Percentiles rank a stretch among this genome's conserved stretches.
Conservation (phyloP, 306 rosid genomes). For the Cucurbita moschata region DNA sequence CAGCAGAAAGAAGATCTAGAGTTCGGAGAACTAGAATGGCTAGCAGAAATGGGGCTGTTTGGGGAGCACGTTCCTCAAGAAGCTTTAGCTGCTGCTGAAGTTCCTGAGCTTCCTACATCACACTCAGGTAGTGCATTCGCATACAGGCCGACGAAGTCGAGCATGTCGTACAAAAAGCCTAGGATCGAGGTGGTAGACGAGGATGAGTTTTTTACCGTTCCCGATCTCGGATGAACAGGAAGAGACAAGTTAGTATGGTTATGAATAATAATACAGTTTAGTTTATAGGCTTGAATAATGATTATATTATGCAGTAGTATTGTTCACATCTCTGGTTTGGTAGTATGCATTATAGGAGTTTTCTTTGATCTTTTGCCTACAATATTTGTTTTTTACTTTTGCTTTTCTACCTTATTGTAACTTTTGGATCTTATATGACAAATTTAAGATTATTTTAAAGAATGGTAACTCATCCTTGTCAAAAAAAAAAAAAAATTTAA, state of each 20-base stretch:
- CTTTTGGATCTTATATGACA: not conserved
- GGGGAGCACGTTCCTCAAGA: slow-evolving; percentile 55
- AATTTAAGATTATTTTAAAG: not conserved
- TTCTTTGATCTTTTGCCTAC: not conserved
- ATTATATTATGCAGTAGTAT: not conserved
- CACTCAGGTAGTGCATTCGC: slow-evolving; percentile 30
- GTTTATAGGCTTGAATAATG: not conserved
- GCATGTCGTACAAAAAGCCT: slow-evolving; percentile 52
- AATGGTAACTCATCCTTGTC: not conserved
- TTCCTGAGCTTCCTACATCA: slow-evolving; percentile 61
- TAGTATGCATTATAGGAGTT: not conserved
- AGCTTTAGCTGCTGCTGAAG: slow-evolving; percentile 77
- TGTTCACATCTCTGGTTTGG: not conserved
- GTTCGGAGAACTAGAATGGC: slow-evolving; percentile 89
- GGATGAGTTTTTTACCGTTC: slow-evolving; percentile 69
- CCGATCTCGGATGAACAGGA: slow-evolving; percentile 62
- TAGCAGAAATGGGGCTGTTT: slow-evolving; percentile 55
- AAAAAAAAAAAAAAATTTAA: too few relatives aligned
- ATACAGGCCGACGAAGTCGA: slow-evolving; percentile 38
- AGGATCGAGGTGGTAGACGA: slow-evolving; percentile 60
- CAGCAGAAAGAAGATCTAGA: slow-evolving; percentile 64
- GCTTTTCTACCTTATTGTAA: not conserved
- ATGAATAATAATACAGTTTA: not conserved
- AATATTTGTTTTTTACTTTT: too few relatives aligned
- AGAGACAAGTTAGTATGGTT: not conserved